phyloP scores from a whole-genome alignment of 208 protist genomes.

The Leishmania mexicana region DNA sequence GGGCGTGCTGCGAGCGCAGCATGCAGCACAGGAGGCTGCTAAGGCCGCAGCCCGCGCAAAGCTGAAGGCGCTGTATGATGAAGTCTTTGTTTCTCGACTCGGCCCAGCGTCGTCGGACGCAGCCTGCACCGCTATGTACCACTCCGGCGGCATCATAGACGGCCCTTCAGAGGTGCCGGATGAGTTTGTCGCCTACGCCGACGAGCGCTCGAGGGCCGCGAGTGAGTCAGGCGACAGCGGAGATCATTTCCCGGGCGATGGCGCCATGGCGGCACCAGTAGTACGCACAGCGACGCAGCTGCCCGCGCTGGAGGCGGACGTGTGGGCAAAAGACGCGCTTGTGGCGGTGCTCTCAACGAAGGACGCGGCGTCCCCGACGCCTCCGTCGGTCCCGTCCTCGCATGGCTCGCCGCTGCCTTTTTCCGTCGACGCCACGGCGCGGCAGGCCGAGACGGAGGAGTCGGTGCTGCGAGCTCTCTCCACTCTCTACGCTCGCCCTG shows the following conservation, averaged over 20 bases:
- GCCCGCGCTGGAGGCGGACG: not conserved
- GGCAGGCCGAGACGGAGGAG: conserved; percentile 24
- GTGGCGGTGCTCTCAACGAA: not conserved
- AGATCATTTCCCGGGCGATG: not conserved
- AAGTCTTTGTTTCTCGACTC: conserved; percentile 24
- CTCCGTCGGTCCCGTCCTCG: not conserved
- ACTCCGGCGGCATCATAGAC: conserved; percentile 8
- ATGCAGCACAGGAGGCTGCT: conserved; percentile 34
- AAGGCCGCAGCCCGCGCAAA: conserved; percentile 28
- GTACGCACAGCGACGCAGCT: not conserved
- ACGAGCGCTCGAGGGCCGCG: not conserved
- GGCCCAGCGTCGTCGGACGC: conserved; percentile 5
- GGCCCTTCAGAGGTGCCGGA: not conserved
- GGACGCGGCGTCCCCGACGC: no score
- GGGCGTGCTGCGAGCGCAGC: conserved; percentile 35
- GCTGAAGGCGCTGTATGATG: conserved; percentile 54
- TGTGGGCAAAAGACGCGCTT: not conserved
- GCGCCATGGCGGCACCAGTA: not conserved
- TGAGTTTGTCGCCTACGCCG: not conserved
- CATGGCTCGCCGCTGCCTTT: not conserved
- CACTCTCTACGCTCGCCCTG: not conserved
- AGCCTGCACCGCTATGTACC: conserved; percentile 4
- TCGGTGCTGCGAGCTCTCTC: conserved; percentile 14
- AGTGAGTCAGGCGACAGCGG: not conserved
- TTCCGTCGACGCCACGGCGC: conserved; percentile 24